Evolutionary conservation across 2,329 filamentous ascomycete genomes (phyloP).

Genomic region (Paecilomyces sp.): DNA sequence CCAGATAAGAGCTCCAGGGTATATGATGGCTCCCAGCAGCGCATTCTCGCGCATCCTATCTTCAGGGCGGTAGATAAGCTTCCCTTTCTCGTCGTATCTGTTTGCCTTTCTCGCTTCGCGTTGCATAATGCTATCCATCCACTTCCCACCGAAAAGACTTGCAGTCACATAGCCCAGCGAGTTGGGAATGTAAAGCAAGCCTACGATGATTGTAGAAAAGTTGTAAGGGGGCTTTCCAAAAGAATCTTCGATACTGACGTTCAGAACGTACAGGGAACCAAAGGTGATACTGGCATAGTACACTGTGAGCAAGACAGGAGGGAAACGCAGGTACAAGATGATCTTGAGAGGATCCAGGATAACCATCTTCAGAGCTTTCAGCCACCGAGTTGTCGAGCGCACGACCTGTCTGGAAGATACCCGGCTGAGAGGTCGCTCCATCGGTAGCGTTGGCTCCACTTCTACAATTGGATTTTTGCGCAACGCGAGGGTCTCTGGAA

Average conservation of each 20-base stretch:
- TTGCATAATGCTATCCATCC: conserved; percentile 77
- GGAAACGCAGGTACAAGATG: conserved; percentile 64
- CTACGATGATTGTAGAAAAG: conserved; percentile 62
- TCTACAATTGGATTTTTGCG: conserved; percentile 24
- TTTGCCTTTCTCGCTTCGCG: conserved; percentile 64
- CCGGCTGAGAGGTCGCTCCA: conserved; percentile 35
- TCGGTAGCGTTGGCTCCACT: conserved; percentile 9
- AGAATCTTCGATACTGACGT: conserved; percentile 66
- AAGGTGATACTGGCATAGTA: conserved; percentile 70
- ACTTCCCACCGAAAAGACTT: conserved; percentile 63
- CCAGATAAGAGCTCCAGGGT: conserved; percentile 63
- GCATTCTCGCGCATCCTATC: conserved; percentile 79
- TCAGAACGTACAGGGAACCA: conserved; percentile 66
- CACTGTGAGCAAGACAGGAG: conserved; percentile 66
- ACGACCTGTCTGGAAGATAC: conserved; percentile 58
- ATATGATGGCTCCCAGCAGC: conserved; percentile 65
- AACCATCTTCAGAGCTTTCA: conserved; percentile 49
- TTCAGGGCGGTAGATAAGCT: conserved; percentile 63
- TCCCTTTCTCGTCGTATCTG: conserved; percentile 60
- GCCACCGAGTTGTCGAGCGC: conserved; percentile 48
- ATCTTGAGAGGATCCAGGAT: conserved; percentile 68
- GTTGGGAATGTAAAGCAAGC: conserved; percentile 69
- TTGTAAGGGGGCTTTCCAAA: conserved; percentile 62
- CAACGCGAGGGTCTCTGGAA: conserved; percentile 36
- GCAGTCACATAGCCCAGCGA: conserved; percentile 65